Percentiles rank a stretch among this genome's conserved stretches.
phyloP scores from a whole-genome alignment of 306 rosid genomes.

The Purshia tridentata region DNA sequence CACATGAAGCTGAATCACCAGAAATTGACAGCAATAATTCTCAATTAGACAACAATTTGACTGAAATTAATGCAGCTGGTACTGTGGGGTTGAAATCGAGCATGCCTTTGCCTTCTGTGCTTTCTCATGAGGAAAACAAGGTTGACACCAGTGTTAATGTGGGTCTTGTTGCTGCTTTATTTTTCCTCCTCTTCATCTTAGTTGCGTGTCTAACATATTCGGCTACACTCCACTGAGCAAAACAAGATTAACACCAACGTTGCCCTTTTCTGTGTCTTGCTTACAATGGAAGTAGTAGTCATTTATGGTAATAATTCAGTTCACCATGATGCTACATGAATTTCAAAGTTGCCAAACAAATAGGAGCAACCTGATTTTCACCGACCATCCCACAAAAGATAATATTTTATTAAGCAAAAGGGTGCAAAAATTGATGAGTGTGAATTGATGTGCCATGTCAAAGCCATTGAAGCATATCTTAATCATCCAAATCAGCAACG shows the following conservation, averaged over 20 bases:
- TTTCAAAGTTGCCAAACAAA: neutral
- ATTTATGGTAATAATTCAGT: neutral
- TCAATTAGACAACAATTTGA: neutral
- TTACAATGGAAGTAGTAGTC: neutral
- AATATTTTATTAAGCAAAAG: too few species aligned
- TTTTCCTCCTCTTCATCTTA: conserved; percentile 20
- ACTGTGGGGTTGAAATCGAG: neutral
- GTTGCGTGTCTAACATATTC: neutral
- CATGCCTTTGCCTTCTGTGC: neutral
- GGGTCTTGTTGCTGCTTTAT: conserved; percentile 22
- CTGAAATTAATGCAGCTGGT: too few species aligned
- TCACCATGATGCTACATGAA: neutral
- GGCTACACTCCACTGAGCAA: neutral
- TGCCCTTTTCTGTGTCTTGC: neutral
- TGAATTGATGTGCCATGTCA: neutral
- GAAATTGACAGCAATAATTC: neutral
- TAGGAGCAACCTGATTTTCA: neutral
- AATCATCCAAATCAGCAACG: too few species aligned
- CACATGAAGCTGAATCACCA: neutral
- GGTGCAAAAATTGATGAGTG: too few species aligned
- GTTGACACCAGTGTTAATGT: conserved; percentile 2
- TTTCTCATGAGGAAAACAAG: conserved; percentile 1
- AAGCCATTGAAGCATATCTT: neutral
- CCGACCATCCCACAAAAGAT: neutral
- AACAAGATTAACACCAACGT: neutral